Base-by-base conservation (phyloP, 768 basidiomycete genomes). In the Hygrophorus pudorinus region DNA sequence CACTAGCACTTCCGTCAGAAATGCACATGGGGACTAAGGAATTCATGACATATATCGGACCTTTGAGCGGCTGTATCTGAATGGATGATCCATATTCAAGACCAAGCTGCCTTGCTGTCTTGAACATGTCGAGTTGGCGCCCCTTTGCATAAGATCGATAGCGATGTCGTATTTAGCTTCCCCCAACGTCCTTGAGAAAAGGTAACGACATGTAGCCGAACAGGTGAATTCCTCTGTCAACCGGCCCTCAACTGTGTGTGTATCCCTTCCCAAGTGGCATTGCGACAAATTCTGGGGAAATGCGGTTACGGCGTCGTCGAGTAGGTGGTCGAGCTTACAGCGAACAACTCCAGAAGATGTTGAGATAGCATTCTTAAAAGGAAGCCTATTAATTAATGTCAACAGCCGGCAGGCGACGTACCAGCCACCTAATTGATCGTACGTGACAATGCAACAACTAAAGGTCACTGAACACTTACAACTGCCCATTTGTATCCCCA, bases 181-280 rank as follows among this genome's bases (percentile, higher is more conserved):
- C 43, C 14, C 33, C 33, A 12, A 11, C 18, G 10, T 10, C 18
- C 43, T 44, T 31, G 3, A 14, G 8, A 13, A 8, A 38, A 11
- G 10, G 12, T 10, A 37, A 13, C 2, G 24, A 37, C n/a, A 12
- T 30, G 11, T 38, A 17, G 4, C 2, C 5, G 32, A 9, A 11
- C 12, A 5, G 24, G 10, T 5, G 18, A 37, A 24, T 14, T 32
- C 34, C 9, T n/a, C 57, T 8, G 51, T 57, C 18, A 47, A 16
- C 42, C 57, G 59, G 11, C 51, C 50, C 43, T 58, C 57, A 8
- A 57, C 51, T 13, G 56, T 55, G 34, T 51, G 47, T 55, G 34
- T 51, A 47, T 12, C 54, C 51, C 6, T 50, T 16, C 4, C 53
- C 59, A 31, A 55, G 51, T 11, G 54, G 51, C 35, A 58, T 53